Percentiles rank a stretch among this genome's conserved stretches.
phyloP scores from a whole-genome alignment of 2,329 filamentous ascomycete genomes.

The Verticillium albo-atrum region DNA sequence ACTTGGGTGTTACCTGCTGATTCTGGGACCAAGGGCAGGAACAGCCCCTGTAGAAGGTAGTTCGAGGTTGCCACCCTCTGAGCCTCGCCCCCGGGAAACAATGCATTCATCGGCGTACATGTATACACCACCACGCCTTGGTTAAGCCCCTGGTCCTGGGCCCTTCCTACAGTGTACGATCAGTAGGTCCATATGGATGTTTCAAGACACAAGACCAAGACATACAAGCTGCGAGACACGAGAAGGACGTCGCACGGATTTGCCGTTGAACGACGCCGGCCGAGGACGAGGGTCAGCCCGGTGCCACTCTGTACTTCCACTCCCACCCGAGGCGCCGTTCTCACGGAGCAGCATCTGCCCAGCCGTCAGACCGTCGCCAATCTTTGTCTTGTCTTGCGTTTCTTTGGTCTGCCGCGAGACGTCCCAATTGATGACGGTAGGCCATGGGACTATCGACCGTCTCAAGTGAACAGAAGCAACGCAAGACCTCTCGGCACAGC shows the following conservation, averaged over 20 bases:
- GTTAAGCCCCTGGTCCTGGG: neutral
- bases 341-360: neutral
- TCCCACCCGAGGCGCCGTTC: neutral
- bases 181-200: neutral
- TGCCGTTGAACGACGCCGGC: neutral
- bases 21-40: no score
- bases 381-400: no score
- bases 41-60: no score
- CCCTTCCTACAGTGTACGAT: neutral
- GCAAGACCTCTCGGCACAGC: neutral
- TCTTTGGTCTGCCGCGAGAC: no score
- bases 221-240: neutral
- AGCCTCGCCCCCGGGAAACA: no score
- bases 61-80: neutral
- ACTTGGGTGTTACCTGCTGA: neutral
- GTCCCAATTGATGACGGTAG: neutral
- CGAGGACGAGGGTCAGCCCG: neutral
- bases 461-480: neutral
- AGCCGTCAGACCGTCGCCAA: no score
- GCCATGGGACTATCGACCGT: neutral
- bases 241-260: neutral
- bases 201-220: neutral
- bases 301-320: neutral
- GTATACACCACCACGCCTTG: conserved; percentile 12
- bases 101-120: conserved; percentile 10